A percentile compares a stretch with the other conserved stretches of the same genome.
phyloP scores from a whole-genome alignment of 345 rosid genomes.

The Trapa incisa region DNA sequence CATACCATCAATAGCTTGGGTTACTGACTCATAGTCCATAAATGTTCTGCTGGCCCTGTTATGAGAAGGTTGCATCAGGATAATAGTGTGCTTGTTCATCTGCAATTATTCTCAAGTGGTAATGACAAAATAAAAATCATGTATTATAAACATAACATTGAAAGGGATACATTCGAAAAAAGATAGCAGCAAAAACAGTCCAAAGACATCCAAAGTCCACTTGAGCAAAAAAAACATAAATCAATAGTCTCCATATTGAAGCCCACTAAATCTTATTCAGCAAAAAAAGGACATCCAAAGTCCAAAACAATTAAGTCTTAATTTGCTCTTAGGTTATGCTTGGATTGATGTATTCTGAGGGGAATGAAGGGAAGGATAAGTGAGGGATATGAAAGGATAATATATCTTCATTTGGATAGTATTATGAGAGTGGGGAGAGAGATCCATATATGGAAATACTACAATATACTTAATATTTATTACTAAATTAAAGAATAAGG shows the following conservation, averaged over 20 bases:
- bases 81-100: constrained; percentile 91
- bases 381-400: no score
- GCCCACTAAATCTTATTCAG: background rate
- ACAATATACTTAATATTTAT: no score
- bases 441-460: no score
- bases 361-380: no score
- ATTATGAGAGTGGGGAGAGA: no score
- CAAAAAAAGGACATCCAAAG: background rate
- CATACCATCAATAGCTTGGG: constrained; percentile 96
- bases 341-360: no score
- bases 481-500: no score
- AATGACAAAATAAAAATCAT: background rate
- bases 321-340: no score
- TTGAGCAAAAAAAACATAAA: background rate
- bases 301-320: no score
- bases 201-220: no score
- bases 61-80: constrained; percentile 74
- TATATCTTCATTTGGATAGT: no score
- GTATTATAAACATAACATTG: background rate
- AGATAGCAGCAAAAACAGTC: no score
- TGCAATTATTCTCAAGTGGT: constrained; percentile 9
- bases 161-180: background rate
- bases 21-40: constrained; percentile 82
- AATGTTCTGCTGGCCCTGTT: constrained; percentile 79
- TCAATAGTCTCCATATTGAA: background rate